A percentile compares a stretch with the other conserved stretches of the same genome.
Evolutionary conservation across 192 early-diverging fungal species (phyloP).

Genomic region (Backusella circina): DNA sequence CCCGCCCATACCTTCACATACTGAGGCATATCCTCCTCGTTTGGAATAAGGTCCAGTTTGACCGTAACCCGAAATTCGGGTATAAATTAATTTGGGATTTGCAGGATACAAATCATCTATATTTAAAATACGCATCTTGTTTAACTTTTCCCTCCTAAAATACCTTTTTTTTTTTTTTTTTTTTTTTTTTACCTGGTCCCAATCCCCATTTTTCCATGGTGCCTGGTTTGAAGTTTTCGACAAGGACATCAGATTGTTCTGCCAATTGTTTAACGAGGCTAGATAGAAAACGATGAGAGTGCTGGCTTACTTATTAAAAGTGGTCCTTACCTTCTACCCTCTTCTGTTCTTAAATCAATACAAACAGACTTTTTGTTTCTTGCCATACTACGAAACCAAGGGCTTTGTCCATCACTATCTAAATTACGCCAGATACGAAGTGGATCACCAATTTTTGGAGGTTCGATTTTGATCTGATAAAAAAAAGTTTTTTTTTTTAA

Average conservation of each 20-base stretch:
- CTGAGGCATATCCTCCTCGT: slow-evolving; percentile 46
- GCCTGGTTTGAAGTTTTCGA: slow-evolving; percentile 53
- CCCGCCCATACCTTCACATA: slow-evolving; percentile 49
- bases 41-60: slow-evolving; percentile 46
- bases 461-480: slow-evolving; percentile 43
- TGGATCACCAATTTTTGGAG: slow-evolving; percentile 42
- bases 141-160: not conserved
- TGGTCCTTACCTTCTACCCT: slow-evolving; percentile 37
- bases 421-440: slow-evolving; percentile 43
- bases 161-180: no score
- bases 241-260: slow-evolving; percentile 40
- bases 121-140: not conserved
- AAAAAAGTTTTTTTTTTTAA: not conserved
- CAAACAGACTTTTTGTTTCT: slow-evolving; percentile 49
- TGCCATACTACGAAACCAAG: slow-evolving; percentile 43
- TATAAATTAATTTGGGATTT: slow-evolving; percentile 43
- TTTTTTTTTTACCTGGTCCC: slow-evolving; percentile 35
- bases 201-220: slow-evolving; percentile 56
- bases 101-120: slow-evolving; percentile 36
- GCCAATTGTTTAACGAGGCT: slow-evolving; percentile 30
- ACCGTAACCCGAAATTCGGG: slow-evolving; percentile 50
- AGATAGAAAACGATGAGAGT: not conserved
- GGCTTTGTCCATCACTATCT: slow-evolving; percentile 40
- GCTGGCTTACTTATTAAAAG: not conserved
- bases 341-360: slow-evolving; percentile 37